These are phyloP conservation scores for Candida corydali DNA, from an alignment of 805 yeast species.

Conservation along the genomic window DNA sequence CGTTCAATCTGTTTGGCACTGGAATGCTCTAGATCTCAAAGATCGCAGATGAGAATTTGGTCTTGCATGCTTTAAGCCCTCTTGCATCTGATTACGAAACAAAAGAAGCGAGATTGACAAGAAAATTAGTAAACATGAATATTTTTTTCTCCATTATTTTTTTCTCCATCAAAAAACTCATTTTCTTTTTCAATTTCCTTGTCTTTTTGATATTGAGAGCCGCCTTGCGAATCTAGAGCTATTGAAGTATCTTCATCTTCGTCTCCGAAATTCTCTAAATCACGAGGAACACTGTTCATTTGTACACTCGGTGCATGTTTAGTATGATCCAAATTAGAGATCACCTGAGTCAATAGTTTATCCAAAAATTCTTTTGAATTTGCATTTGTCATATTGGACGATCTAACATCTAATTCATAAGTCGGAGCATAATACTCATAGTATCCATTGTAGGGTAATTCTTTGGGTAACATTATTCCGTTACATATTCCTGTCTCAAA, in stretches of 20 bases:
- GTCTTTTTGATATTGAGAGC: slow-evolving; percentile 82
- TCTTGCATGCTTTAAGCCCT: neutral
- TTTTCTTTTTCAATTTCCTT: slow-evolving; percentile 62
- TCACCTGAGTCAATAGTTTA: slow-evolving; percentile 72
- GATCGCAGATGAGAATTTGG: too few species aligned
- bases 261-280: slow-evolving; percentile 72
- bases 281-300: slow-evolving; percentile 82
- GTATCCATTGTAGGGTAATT: slow-evolving; percentile 90
- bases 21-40: too few species aligned
- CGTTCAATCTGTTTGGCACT: neutral
- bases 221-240: slow-evolving; percentile 87
- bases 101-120: neutral
- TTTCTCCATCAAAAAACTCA: slow-evolving; percentile 73
- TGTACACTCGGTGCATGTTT: slow-evolving; percentile 97
- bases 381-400: slow-evolving; percentile 95
- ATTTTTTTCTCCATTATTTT: slow-evolving; percentile 31
- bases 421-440: slow-evolving; percentile 98
- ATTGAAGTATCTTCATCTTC: slow-evolving; percentile 78
- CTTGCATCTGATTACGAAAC: neutral
- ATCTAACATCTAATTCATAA: slow-evolving; percentile 89
- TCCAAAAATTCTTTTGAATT: slow-evolving; percentile 89
- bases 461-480: slow-evolving; percentile 68
- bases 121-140: slow-evolving; percentile 1
- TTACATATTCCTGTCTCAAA: slow-evolving; percentile 88
- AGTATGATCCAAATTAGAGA: slow-evolving; percentile 77